Evolutionary conservation across 1,284 basidiomycete species (phyloP).

Genomic region (Meira nashicola): DNA sequence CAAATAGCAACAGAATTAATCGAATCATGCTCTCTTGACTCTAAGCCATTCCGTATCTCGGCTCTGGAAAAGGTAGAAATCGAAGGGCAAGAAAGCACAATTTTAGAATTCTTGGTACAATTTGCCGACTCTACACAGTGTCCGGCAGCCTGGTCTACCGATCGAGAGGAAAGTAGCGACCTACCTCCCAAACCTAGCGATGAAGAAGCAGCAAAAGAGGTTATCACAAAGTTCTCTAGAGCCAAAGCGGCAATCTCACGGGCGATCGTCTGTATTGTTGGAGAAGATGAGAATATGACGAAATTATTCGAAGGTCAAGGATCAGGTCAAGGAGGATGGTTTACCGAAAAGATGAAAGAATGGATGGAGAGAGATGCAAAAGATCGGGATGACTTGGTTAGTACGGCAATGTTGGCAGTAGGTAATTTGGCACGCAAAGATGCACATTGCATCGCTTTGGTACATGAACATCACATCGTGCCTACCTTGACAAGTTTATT

Average conservation of each 20-base stretch:
- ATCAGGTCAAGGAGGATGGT: constrained; percentile 58
- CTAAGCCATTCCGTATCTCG: constrained; percentile 16
- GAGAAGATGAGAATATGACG: constrained; percentile 72
- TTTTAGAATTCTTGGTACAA: constrained; percentile 24
- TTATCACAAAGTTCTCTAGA: constrained; percentile 68
- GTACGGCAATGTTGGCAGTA: constrained; percentile 73
- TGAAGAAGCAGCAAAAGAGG: constrained; percentile 45
- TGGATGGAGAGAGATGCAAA: constrained; percentile 62
- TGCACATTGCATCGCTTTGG: constrained; percentile 34
- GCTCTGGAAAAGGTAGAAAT: constrained; percentile 8
- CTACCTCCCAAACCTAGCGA: constrained; percentile 5
- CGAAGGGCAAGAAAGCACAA: constrained; percentile 12
- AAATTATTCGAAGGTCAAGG: constrained; percentile 58
- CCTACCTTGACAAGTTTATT: constrained; percentile 30
- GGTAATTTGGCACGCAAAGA: constrained; percentile 68
- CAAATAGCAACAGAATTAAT: constrained; percentile 25
- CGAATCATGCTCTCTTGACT: constrained; percentile 26
- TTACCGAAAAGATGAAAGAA: constrained; percentile 67
- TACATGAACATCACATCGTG: constrained; percentile 29
- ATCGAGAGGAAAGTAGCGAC: neutral
- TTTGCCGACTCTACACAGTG: constrained; percentile 31
- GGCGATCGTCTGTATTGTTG: constrained; percentile 74
- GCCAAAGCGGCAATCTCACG: constrained; percentile 80
- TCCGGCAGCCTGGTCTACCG: constrained; percentile 21
- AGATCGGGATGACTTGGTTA: constrained; percentile 68